A percentile compares a stretch with the other conserved stretches of the same genome.
These are phyloP conservation scores for Podospora tetraspora DNA, from an alignment of 495 filamentous ascomycete genomes.

Conservation along the genomic window DNA sequence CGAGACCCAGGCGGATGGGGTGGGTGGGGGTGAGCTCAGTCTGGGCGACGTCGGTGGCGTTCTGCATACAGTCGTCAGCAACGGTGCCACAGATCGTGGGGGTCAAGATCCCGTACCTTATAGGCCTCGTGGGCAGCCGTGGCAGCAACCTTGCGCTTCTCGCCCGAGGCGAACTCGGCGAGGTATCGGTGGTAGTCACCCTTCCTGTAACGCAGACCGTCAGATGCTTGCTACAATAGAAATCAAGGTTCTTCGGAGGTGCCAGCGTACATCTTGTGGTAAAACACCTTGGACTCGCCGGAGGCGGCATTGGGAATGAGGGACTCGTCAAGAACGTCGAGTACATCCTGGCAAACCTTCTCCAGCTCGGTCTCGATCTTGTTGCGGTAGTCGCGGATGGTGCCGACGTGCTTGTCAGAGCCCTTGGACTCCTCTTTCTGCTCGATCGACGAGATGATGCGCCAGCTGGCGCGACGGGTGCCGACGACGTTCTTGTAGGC, in stretches of 20 bases:
- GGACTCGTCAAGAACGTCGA: conserved; percentile 89
- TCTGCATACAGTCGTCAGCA: conserved; percentile 46
- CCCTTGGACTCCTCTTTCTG: conserved; percentile 99
- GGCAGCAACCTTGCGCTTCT: conserved; percentile 97
- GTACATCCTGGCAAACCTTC: conserved; percentile 97
- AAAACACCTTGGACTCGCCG: conserved; percentile 99
- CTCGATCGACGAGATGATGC: conserved; percentile 99
- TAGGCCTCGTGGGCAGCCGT: conserved; percentile 97
- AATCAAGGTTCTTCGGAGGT: conserved; percentile 12
- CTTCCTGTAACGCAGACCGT: conserved; percentile 60
- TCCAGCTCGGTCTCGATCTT: conserved; percentile 98
- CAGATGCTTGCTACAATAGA: neutral
- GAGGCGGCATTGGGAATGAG: conserved; percentile 97
- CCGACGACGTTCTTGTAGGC: conserved; percentile 99
- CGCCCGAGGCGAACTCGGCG: conserved; percentile 95
- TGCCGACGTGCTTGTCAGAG: conserved; percentile 90
- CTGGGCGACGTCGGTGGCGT: conserved; percentile 96
- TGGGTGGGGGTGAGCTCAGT: conserved; percentile 97
- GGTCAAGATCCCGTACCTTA: conserved; percentile 60
- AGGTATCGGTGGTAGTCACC: conserved; percentile 99
- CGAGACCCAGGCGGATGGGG: conserved; percentile 96
- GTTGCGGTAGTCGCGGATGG: conserved; percentile 96
- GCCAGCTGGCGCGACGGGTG: conserved; percentile 97
- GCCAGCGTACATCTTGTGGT: conserved; percentile 90
- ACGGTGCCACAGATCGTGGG: neutral